Percentiles rank a stretch among this genome's conserved stretches.
These are phyloP conservation scores for Inosperma sp. DNA, from an alignment of 768 basidiomycete species.

Conservation along the genomic window DNA sequence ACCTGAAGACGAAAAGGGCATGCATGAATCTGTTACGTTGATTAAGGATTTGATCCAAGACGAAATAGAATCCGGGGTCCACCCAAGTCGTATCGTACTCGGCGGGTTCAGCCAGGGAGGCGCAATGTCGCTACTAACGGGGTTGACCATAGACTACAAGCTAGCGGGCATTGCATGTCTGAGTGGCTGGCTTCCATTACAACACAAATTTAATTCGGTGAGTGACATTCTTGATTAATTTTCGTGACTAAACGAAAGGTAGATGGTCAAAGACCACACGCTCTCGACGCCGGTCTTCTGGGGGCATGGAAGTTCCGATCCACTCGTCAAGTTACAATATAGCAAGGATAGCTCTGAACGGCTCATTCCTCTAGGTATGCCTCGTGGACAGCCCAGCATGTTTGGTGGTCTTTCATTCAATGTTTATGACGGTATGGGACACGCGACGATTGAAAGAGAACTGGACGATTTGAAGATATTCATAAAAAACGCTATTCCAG, in stretches of 20 bases:
- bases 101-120: conserved; percentile 50
- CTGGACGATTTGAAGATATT: conserved; percentile 67
- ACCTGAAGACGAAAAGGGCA: conserved; percentile 36
- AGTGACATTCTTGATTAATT: conserved; percentile 1
- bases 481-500: conserved; percentile 56
- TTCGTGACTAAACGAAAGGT: not conserved
- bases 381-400: conserved; percentile 35
- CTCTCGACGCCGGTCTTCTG: conserved; percentile 8
- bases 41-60: conserved; percentile 37
- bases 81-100: conserved; percentile 39
- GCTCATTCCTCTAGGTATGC: conserved; percentile 54
- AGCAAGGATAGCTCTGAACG: conserved; percentile 53
- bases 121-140: conserved; percentile 40
- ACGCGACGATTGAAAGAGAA: conserved; percentile 61
- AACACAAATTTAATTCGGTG: conserved; percentile 38
- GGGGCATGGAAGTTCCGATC: conserved; percentile 8
- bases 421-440: conserved; percentile 62
- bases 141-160: conserved; percentile 33
- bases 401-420: conserved; percentile 61
- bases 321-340: conserved; percentile 28
- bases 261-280: conserved; percentile 9
- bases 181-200: conserved; percentile 43
- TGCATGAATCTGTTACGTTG: conserved; percentile 32
- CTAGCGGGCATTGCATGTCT: conserved; percentile 39
- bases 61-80: conserved; percentile 36